Conservation (phyloP, 805 yeast species). For the Spathaspora sp. region DNA sequence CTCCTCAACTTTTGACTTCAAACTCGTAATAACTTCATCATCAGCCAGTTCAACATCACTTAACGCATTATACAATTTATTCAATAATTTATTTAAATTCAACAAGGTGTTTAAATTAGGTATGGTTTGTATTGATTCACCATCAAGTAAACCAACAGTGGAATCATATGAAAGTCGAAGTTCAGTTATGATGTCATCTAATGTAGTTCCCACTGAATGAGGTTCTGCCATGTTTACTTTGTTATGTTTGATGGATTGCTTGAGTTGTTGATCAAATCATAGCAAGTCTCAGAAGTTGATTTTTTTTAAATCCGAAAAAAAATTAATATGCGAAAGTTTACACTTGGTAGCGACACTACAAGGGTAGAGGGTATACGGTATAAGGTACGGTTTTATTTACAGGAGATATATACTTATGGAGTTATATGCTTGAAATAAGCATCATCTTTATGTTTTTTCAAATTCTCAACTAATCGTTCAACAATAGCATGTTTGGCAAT, state of each 20-base stretch:
- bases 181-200: slow-evolving; percentile 51
- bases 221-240: slow-evolving; percentile 4
- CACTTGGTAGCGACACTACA: background rate
- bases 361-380: no score
- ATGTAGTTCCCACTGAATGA: slow-evolving; percentile 35
- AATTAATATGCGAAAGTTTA: background rate
- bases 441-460: slow-evolving; percentile 29
- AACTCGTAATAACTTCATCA: slow-evolving; percentile 18
- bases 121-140: slow-evolving; percentile 44
- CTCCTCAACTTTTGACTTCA: slow-evolving; percentile 2
- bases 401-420: slow-evolving; percentile 16
- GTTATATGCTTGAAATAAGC: slow-evolving; percentile 22
- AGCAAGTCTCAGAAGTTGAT: background rate
- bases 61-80: slow-evolving; percentile 36
- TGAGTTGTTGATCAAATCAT: background rate
- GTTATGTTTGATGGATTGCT: background rate
- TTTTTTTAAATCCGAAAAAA: background rate
- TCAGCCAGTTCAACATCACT: slow-evolving; percentile 30
- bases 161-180: slow-evolving; percentile 54
- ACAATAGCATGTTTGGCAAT: slow-evolving; percentile 36
- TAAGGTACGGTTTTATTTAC: background rate
- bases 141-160: slow-evolving; percentile 58
- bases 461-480: slow-evolving; percentile 27
- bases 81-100: slow-evolving; percentile 43
- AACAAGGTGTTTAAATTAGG: slow-evolving; percentile 41